Evolutionary conservation across 139 green algal genomes (phyloP).

Genomic region (Chlorella sp.): DNA sequence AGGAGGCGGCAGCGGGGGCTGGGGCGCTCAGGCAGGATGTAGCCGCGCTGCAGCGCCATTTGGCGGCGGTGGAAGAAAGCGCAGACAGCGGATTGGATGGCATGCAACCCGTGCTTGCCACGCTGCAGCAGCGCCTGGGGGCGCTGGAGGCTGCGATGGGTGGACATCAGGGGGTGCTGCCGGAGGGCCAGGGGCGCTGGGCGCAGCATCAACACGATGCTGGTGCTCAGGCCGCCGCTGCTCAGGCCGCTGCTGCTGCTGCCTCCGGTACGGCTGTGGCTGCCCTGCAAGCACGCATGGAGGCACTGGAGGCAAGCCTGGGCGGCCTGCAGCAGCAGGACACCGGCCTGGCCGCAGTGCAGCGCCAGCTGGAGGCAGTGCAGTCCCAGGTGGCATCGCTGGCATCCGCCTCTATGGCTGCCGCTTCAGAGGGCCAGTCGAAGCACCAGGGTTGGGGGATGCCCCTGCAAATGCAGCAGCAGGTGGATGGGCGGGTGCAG

Average conservation of each 20-base stretch:
- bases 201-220: neutral
- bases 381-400: neutral
- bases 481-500: neutral
- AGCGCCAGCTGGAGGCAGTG: neutral
- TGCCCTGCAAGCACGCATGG: neutral
- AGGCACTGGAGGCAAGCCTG: neutral
- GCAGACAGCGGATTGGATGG: neutral
- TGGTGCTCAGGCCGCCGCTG: neutral
- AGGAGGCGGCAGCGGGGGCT: neutral
- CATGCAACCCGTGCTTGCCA: neutral
- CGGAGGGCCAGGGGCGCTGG: neutral
- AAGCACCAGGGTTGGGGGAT: neutral
- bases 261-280: neutral
- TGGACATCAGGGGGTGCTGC: neutral
- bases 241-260: no score
- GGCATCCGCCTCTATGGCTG: neutral
- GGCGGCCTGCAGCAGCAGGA: neutral
- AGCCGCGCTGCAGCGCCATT: neutral
- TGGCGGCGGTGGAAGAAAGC: neutral
- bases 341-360: neutral
- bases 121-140: conserved; percentile 14
- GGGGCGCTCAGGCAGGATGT: neutral
- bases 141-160: neutral
- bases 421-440: no score
- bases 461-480: neutral